These are phyloP conservation scores for Dichotomopilus funicola DNA, from an alignment of 2,329 filamentous ascomycete species.

Conservation along the genomic window DNA sequence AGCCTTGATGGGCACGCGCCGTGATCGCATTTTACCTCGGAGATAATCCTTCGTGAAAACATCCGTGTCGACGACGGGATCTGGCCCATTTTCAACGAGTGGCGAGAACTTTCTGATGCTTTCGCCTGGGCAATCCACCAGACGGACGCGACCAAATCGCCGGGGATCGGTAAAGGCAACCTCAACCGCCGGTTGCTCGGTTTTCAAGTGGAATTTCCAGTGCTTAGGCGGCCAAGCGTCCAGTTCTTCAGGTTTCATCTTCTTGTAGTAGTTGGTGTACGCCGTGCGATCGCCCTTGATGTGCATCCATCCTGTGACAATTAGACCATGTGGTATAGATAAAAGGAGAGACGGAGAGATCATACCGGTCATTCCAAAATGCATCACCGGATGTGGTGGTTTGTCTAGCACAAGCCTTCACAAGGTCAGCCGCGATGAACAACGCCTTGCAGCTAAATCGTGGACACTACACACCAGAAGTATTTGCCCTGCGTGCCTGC, in stretches of 20 bases:
- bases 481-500: constrained; percentile 93
- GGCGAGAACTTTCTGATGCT: constrained; percentile 72
- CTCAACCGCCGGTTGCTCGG: constrained; percentile 48
- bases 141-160: constrained; percentile 68
- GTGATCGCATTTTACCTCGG: constrained; percentile 59
- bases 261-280: constrained; percentile 78
- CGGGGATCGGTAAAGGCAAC: constrained; percentile 80
- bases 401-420: constrained; percentile 54
- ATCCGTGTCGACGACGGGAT: constrained; percentile 78
- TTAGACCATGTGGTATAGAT: constrained; percentile 17
- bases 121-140: constrained; percentile 72
- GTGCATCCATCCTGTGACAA: constrained; percentile 66
- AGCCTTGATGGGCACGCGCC: constrained; percentile 83
- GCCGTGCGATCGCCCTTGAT: constrained; percentile 71
- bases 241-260: constrained; percentile 53
- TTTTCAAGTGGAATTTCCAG: constrained; percentile 71
- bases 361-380: constrained; percentile 66
- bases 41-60: constrained; percentile 73
- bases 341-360: neutral
- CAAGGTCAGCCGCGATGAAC: neutral
- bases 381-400: constrained; percentile 81
- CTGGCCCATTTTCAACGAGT: constrained; percentile 85
- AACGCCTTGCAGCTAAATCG: neutral
- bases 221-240: constrained; percentile 78
- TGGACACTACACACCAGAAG: constrained; percentile 58